Evolutionary conservation across 2,329 filamentous ascomycete species (phyloP).

Genomic region (Dendrostoma leiphaemia): DNA sequence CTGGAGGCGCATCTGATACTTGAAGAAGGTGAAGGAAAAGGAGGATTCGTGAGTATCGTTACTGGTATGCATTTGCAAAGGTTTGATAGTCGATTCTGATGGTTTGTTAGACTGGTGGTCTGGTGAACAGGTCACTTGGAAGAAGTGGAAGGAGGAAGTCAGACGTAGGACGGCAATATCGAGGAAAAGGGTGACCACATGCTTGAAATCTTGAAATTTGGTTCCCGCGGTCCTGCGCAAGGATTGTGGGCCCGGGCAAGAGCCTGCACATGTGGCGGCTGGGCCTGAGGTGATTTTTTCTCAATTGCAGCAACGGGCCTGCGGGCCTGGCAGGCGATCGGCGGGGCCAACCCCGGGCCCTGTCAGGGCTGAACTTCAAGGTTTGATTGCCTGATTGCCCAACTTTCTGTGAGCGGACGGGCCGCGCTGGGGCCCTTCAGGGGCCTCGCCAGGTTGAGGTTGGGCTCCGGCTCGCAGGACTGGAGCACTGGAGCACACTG

Average conservation of each 20-base stretch:
- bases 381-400: neutral
- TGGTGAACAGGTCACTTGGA: slow-evolving; percentile 14
- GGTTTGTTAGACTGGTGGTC: slow-evolving; percentile 14
- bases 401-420: neutral
- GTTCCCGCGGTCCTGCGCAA: neutral
- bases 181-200: slow-evolving; percentile 8
- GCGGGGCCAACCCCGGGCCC: no score
- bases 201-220: slow-evolving; percentile 2
- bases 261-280: no score
- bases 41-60: slow-evolving; percentile 36
- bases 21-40: slow-evolving; percentile 46
- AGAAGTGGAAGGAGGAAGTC: slow-evolving; percentile 5
- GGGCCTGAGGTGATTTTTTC: neutral
- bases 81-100: slow-evolving; percentile 18
- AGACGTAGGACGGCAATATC: slow-evolving; percentile 1
- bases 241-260: neutral
- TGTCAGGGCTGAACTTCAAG: neutral
- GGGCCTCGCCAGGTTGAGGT: no score
- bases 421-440: neutral
- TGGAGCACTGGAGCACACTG: no score
- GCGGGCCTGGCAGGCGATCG: no score
- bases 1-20: slow-evolving; percentile 57
- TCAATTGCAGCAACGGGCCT: neutral
- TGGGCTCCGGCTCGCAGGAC: no score
- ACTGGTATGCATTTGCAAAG: slow-evolving; percentile 56